These are phyloP conservation scores for Closterium sp. DNA, from an alignment of 139 green algal species.

Conservation along the genomic window DNA sequence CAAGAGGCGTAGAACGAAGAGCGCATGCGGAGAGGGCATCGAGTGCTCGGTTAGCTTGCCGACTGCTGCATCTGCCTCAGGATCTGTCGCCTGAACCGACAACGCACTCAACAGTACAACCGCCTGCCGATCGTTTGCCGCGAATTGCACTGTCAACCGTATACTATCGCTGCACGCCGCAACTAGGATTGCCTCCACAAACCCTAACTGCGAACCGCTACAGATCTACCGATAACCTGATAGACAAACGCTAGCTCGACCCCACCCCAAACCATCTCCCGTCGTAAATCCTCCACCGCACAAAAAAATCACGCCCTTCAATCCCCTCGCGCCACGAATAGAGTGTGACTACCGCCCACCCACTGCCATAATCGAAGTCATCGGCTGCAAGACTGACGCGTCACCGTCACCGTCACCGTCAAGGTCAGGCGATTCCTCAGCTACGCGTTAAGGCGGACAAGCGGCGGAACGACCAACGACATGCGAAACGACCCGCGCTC, in stretches of 20 bases:
- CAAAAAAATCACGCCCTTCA: neutral
- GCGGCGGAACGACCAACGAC: neutral
- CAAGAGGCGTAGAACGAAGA: neutral
- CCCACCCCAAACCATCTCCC: neutral
- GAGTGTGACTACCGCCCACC: neutral
- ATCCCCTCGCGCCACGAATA: neutral
- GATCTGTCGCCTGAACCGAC: neutral
- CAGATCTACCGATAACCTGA: neutral
- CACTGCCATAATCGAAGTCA: neutral
- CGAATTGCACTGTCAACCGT: neutral
- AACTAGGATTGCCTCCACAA: neutral
- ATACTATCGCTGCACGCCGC: neutral
- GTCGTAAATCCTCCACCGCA: neutral
- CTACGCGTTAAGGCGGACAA: neutral
- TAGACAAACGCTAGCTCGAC: neutral
- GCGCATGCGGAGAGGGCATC: neutral
- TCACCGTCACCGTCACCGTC: neutral
- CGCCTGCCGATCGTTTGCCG: neutral
- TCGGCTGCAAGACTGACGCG: neutral
- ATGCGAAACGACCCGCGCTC: neutral
- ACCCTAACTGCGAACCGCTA: neutral
- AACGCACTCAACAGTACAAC: neutral
- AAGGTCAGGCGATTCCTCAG: too few species aligned
- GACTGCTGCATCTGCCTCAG: neutral
- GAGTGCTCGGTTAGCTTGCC: neutral